These are phyloP conservation scores for Daldinia decipiens DNA, from an alignment of 495 filamentous ascomycete species.

Conservation along the genomic window DNA sequence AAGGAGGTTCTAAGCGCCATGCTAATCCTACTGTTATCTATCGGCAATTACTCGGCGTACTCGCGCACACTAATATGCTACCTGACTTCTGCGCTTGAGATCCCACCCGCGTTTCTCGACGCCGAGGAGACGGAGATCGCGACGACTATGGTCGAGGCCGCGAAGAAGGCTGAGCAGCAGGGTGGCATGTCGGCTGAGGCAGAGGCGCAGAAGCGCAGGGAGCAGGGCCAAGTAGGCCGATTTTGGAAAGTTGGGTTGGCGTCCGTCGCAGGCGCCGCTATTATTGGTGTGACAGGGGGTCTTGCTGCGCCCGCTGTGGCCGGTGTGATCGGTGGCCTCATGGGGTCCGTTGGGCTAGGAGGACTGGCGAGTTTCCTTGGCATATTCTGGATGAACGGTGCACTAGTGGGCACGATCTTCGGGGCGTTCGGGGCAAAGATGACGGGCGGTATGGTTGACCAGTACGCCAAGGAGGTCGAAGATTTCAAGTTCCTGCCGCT, in stretches of 20 bases:
- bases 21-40: constrained; percentile 73
- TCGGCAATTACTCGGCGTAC: constrained; percentile 76
- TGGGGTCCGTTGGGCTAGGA: constrained; percentile 86
- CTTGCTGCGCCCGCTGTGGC: constrained; percentile 88
- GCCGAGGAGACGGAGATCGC: constrained; percentile 78
- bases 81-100: constrained; percentile 69
- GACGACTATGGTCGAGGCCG: constrained; percentile 69
- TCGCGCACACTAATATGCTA: constrained; percentile 75
- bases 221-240: constrained; percentile 68
- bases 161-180: constrained; percentile 56
- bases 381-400: constrained; percentile 80
- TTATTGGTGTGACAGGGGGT: constrained; percentile 89
- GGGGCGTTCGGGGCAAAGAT: constrained; percentile 88
- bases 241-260: constrained; percentile 91
- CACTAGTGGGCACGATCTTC: constrained; percentile 86
- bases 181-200: constrained; percentile 73
- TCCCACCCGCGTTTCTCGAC: constrained; percentile 68
- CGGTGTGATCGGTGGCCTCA: constrained; percentile 85
- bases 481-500: constrained; percentile 89
- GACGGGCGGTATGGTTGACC: constrained; percentile 85
- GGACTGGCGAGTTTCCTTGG: constrained; percentile 86
- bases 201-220: constrained; percentile 71
- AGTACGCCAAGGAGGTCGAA: constrained; percentile 84
- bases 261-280: constrained; percentile 83
- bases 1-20: constrained; percentile 66